phyloP scores from a whole-genome alignment of 345 rosid species.

The Bruguiera parviflora region DNA sequence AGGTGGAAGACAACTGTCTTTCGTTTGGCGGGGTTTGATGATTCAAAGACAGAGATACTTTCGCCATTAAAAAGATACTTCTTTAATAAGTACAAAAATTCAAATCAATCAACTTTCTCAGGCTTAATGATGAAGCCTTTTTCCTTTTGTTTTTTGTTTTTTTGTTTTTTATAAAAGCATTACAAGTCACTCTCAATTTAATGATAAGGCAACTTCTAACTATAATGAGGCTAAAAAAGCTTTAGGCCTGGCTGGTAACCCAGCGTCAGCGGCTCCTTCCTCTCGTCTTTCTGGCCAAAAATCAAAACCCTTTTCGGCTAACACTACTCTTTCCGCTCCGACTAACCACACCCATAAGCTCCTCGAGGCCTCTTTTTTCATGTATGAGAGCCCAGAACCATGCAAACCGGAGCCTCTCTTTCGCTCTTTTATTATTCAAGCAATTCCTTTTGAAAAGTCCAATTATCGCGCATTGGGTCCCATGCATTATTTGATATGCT shows the following conservation, averaged over 20 bases:
- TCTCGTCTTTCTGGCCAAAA: too few relatives aligned
- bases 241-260: not conserved
- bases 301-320: too few relatives aligned
- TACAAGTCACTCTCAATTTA: not conserved
- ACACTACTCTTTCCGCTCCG: too few relatives aligned
- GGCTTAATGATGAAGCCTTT: not conserved
- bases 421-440: not conserved
- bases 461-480: not conserved
- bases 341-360: too few relatives aligned
- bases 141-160: too few relatives aligned
- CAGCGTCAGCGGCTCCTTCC: too few relatives aligned
- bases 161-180: not conserved
- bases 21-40: not conserved
- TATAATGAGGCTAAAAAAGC: not conserved
- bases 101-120: not conserved
- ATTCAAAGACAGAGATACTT: not conserved
- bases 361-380: too few relatives aligned
- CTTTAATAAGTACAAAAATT: not conserved
- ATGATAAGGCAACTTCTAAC: not conserved
- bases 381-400: too few relatives aligned
- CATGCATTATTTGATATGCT: not conserved
- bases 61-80: not conserved
- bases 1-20: too few relatives aligned
- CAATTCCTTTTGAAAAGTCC: not conserved
- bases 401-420: too few relatives aligned